Evolutionary conservation across 164 flowering plant species (phyloP).

Genomic region (Chimonanthus praecox): DNA sequence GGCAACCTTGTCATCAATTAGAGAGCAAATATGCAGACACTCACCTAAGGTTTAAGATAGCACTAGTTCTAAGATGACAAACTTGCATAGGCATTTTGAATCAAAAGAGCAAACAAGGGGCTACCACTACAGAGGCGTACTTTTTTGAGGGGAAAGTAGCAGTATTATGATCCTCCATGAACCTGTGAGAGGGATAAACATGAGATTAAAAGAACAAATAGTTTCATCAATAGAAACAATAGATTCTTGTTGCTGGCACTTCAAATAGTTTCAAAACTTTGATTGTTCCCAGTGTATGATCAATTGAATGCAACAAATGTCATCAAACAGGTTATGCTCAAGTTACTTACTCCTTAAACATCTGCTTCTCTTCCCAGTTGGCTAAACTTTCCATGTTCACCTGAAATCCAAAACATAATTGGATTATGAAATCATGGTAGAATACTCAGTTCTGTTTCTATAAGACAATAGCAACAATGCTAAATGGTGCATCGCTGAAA

Average conservation of each 20-base stretch:
- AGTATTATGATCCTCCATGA: conserved; percentile 99
- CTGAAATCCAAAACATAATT: conserved; percentile 28
- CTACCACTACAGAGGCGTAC: conserved; percentile 36
- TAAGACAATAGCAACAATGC: not conserved
- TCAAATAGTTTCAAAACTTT: not conserved
- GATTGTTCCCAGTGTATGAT: not conserved
- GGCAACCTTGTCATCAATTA: not conserved
- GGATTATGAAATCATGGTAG: conserved; percentile 2
- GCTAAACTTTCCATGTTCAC: conserved; percentile 84
- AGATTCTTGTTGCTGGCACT: not conserved
- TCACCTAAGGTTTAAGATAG: not conserved
- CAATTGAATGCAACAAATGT: conserved; percentile 2
- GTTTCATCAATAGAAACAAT: not conserved
- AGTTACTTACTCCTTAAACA: conserved; percentile 75
- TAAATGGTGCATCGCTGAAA: no score
- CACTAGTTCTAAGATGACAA: not conserved
- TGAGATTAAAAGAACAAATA: not conserved
- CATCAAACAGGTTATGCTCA: not conserved
- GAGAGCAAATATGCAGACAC: not conserved
- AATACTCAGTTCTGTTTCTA: conserved; percentile 4
- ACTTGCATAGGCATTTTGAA: not conserved
- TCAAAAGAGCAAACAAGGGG: not conserved
- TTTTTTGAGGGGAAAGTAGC: conserved; percentile 97
- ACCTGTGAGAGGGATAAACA: conserved; percentile 39
- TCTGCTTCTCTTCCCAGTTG: conserved; percentile 95